Conservation (phyloP, 2,329 filamentous ascomycete species). For the Aspergillus tamarii region DNA sequence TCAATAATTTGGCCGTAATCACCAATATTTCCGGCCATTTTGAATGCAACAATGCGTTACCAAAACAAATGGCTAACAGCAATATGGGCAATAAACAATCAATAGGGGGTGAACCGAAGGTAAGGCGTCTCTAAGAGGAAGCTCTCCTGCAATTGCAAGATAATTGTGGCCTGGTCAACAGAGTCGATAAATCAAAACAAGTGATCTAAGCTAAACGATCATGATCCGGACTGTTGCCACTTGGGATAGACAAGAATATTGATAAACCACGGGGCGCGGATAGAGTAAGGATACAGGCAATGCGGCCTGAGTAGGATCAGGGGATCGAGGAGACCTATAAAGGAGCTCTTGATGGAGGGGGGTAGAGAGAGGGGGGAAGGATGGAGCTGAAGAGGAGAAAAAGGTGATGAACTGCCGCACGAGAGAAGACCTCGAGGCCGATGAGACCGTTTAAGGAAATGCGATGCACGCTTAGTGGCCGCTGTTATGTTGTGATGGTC, state of each 20-base stretch:
- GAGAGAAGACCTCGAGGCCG: slow-evolving; percentile 30
- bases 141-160: slow-evolving; percentile 15
- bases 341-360: neutral
- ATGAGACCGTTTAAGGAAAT: slow-evolving; percentile 37
- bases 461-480: slow-evolving; percentile 37
- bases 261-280: slow-evolving; percentile 15
- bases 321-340: neutral
- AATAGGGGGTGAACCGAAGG: slow-evolving; percentile 2
- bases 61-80: slow-evolving; percentile 17
- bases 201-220: slow-evolving; percentile 29
- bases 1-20: slow-evolving; percentile 89
- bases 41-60: slow-evolving; percentile 32
- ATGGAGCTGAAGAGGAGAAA: slow-evolving; percentile 19
- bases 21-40: slow-evolving; percentile 54
- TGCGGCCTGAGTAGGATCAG: slow-evolving; percentile 1
- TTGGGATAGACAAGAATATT: slow-evolving; percentile 13
- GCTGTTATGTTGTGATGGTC: slow-evolving; percentile 45
- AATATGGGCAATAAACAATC: slow-evolving; percentile 18
- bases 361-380: slow-evolving; percentile 9
- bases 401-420: slow-evolving; percentile 19
- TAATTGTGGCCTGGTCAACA: slow-evolving; percentile 17
- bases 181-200: slow-evolving; percentile 14
- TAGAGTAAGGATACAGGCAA: slow-evolving; percentile 30
- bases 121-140: slow-evolving; percentile 2
- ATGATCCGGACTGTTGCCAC: slow-evolving; percentile 29